Conservation (phyloP, 1,284 basidiomycete genomes). For the Agroathelia rolfsii region DNA sequence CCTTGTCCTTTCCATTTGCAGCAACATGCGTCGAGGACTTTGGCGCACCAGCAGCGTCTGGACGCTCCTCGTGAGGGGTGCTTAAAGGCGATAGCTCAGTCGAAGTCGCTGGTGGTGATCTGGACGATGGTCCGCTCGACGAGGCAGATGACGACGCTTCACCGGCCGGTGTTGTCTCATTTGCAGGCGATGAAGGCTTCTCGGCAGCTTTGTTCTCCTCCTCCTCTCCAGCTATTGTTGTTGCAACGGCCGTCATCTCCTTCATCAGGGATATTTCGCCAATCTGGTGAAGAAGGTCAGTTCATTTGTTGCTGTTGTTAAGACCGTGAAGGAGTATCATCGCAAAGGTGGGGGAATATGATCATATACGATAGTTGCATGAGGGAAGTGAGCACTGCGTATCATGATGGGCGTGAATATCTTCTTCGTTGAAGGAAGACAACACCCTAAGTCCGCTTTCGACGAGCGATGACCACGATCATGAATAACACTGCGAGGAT, state of each 20-base stretch:
- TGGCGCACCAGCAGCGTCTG: constrained; percentile 12
- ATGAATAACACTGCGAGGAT: too few species aligned
- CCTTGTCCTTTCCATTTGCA: constrained; percentile 26
- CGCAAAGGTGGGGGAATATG: too few species aligned
- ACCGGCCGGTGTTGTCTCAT: constrained; percentile 11
- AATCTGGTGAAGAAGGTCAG: constrained; percentile 41
- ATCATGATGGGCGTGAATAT: too few species aligned
- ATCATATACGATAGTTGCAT: too few species aligned
- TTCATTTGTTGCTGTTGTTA: constrained; percentile 4
- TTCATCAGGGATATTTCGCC: constrained; percentile 92
- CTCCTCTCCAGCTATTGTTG: constrained; percentile 81
- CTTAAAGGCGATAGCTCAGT: constrained; percentile 7
- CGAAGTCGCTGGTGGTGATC: constrained; percentile 4
- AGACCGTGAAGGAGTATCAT: too few species aligned
- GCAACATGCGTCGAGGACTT: constrained; percentile 17
- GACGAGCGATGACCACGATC: too few species aligned
- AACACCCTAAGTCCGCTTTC: too few species aligned
- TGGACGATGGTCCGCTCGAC: constrained; percentile 3
- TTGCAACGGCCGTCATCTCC: constrained; percentile 75
- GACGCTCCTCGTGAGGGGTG: constrained; percentile 5
- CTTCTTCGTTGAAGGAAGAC: too few species aligned
- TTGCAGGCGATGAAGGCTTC: constrained; percentile 26
- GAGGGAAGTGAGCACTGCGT: too few species aligned
- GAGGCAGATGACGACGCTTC: constrained; percentile 8
- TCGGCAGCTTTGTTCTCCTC: constrained; percentile 89